A percentile compares a stretch with the other conserved stretches of the same genome.
These are phyloP conservation scores for Dendrobium officinale DNA, from an alignment of 106 monocot species.

Conservation along the genomic window DNA sequence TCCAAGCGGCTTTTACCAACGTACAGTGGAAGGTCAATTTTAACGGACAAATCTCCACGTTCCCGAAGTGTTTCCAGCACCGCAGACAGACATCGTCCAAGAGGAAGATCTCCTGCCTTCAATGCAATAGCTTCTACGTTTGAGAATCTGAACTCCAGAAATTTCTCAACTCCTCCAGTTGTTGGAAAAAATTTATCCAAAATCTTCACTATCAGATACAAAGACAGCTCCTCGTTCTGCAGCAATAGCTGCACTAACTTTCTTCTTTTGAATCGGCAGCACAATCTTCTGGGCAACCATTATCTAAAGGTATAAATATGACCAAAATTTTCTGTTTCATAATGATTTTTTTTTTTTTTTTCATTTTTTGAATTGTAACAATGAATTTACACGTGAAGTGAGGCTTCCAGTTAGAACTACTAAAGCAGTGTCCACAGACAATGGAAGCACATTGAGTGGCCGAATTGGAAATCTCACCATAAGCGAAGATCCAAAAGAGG, in stretches of 20 bases:
- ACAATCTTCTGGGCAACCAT: conserved; percentile 37
- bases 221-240: conserved; percentile 34
- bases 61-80: conserved; percentile 83
- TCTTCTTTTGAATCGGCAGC: conserved; percentile 48
- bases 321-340: not conserved
- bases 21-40: conserved; percentile 54
- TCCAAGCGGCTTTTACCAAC: conserved; percentile 41
- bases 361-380: not conserved
- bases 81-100: conserved; percentile 54
- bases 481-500: conserved; percentile 49
- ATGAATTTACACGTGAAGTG: conserved; percentile 12
- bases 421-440: conserved; percentile 21
- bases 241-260: conserved; percentile 52
- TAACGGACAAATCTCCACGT: conserved; percentile 58
- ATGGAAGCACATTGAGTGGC: conserved; percentile 22
- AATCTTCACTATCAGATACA: conserved; percentile 28
- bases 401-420: conserved; percentile 22
- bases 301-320: conserved; percentile 40
- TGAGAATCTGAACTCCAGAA: conserved; percentile 69
- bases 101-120: conserved; percentile 87
- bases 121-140: conserved; percentile 76
- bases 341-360: too few species aligned
- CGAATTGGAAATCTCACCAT: conserved; percentile 24
- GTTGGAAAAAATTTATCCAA: conserved; percentile 59
- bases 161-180: conserved; percentile 76